Evolutionary conservation across 169 alveolate species (phyloP).

Genomic region (Cryptosporidium viatorum): DNA sequence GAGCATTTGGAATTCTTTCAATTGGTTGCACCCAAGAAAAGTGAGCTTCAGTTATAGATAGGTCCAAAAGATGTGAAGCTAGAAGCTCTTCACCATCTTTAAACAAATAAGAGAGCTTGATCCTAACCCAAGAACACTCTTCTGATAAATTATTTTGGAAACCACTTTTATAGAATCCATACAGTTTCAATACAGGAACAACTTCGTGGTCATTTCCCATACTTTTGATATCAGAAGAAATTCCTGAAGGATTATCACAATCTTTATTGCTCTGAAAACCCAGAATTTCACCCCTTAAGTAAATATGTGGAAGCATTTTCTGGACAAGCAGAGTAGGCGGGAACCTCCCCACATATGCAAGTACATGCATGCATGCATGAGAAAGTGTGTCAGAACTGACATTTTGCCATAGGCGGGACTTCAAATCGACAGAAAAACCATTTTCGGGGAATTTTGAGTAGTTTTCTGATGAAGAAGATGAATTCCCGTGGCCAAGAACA

Average conservation of each 20-base stretch:
- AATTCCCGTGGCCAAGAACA: no score
- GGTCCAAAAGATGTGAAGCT: conserved; percentile 1
- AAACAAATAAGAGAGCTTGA: conserved; percentile 5
- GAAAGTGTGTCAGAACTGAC: background rate
- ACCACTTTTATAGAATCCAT: conserved; percentile 7
- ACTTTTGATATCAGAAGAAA: background rate
- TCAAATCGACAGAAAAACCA: background rate
- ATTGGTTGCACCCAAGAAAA: conserved; percentile 62
- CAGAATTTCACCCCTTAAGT: conserved; percentile 3
- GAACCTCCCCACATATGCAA: conserved; percentile 18
- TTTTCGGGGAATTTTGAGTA: background rate
- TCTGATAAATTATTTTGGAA: background rate
- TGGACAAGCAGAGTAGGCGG: conserved; percentile 18
- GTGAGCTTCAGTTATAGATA: background rate
- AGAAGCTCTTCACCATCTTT: conserved; percentile 2
- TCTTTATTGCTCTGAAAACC: conserved; percentile 2
- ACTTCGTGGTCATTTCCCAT: background rate
- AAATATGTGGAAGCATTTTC: conserved; percentile 4
- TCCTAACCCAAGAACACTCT: conserved; percentile 25
- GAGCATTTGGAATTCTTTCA: conserved; percentile 11
- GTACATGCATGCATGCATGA: conserved; percentile 14
- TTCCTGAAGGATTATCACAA: background rate
- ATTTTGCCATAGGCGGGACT: background rate
- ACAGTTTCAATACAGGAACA: conserved; percentile 18
- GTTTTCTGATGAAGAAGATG: background rate